Conservation (phyloP, 106 monocot species). For the Platanthera guangdongensis region DNA sequence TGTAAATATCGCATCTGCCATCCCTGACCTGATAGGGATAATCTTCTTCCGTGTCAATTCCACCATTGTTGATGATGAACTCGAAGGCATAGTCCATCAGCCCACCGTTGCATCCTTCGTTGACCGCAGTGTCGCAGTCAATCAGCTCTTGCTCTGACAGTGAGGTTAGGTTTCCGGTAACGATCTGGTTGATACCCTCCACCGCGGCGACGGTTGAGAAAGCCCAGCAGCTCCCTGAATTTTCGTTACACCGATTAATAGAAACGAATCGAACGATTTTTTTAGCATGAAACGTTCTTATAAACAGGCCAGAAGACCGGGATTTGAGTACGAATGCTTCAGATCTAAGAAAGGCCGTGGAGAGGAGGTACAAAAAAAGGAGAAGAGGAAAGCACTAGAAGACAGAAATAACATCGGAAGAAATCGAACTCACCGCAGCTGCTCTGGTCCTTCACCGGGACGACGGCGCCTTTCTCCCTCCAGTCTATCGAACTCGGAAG, state of each 20-base stretch:
- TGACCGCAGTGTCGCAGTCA: conserved; percentile 55
- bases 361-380: background rate
- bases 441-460: conserved; percentile 70
- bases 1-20: conserved; percentile 24
- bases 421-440: conserved; percentile 46
- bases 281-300: background rate
- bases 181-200: conserved; percentile 65
- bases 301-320: background rate
- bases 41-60: conserved; percentile 58
- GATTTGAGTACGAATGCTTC: background rate
- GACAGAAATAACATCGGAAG: background rate
- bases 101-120: conserved; percentile 66
- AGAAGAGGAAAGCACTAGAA: background rate
- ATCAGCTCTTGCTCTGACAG: conserved; percentile 68
- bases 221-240: conserved; percentile 71
- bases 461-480: conserved; percentile 65
- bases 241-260: too few species aligned
- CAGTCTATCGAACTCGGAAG: conserved; percentile 70
- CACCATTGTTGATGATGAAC: conserved; percentile 63
- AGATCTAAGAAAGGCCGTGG: background rate
- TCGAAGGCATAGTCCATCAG: conserved; percentile 68
- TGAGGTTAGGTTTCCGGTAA: conserved; percentile 34
- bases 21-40: conserved; percentile 42
- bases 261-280: too few species aligned
- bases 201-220: conserved; percentile 56